phyloP scores from a whole-genome alignment of 441 rosid species.

The Bocquillonia castaneifolia region DNA sequence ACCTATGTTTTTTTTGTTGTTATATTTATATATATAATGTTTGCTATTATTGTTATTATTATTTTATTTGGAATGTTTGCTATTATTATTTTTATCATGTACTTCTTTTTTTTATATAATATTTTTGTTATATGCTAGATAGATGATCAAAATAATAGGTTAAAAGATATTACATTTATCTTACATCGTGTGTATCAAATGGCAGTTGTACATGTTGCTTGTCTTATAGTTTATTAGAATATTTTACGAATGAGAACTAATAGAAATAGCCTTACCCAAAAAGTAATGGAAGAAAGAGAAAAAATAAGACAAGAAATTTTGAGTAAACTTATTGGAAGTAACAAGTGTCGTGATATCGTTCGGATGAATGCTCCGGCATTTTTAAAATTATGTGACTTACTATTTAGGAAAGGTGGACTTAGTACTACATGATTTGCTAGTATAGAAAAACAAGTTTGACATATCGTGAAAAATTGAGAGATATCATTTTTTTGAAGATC shows the following conservation, averaged over 20 bases:
- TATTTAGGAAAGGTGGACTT: background rate
- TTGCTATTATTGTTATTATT: too few species aligned
- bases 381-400: background rate
- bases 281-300: background rate
- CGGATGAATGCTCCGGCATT: background rate
- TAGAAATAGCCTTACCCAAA: background rate
- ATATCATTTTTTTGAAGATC: background rate
- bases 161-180: background rate
- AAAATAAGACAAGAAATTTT: background rate
- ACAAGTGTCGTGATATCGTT: background rate
- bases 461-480: background rate
- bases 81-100: too few species aligned
- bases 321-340: background rate
- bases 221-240: slow-evolving; percentile 3
- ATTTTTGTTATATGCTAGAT: background rate
- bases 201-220: background rate
- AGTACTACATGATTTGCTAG: background rate
- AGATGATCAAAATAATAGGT: background rate
- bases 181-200: background rate
- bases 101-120: background rate
- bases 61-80: too few species aligned
- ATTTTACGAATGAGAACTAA: background rate
- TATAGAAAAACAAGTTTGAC: background rate
- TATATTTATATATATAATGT: too few species aligned
- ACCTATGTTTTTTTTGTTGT: too few species aligned